Evolutionary conservation across 2,329 filamentous ascomycete species (phyloP).

Genomic region (Neofusicoccum cordaticola): DNA sequence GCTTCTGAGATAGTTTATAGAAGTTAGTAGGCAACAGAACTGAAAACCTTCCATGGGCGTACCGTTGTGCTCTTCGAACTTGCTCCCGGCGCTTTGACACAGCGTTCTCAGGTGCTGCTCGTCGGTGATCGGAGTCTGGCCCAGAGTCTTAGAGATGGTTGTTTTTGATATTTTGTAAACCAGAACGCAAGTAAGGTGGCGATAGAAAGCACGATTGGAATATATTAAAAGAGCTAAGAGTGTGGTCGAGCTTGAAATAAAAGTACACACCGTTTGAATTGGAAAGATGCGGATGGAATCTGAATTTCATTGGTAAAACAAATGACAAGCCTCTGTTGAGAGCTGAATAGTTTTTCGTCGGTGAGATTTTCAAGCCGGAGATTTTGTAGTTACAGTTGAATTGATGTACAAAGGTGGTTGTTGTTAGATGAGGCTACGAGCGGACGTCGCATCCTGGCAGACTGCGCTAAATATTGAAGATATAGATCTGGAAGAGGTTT

Average conservation of each 20-base stretch:
- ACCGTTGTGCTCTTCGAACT: conserved; percentile 37
- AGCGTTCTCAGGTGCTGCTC: neutral
- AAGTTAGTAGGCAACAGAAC: neutral
- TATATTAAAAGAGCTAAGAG: neutral
- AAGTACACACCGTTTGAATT: neutral
- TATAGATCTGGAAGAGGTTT: neutral
- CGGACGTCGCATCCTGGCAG: neutral
- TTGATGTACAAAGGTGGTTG: neutral
- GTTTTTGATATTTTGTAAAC: neutral
- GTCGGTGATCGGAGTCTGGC: neutral
- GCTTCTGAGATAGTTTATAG: conserved; percentile 20
- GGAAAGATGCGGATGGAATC: neutral
- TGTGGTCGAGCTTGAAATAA: neutral
- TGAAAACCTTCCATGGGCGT: neutral
- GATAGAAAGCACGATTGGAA: neutral
- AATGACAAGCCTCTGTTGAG: neutral
- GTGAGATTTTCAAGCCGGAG: neutral
- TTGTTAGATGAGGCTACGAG: neutral
- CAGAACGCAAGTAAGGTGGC: too few species aligned
- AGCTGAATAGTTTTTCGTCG: neutral
- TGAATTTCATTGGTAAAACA: neutral
- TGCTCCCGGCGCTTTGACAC: conserved; percentile 33
- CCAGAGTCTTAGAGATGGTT: neutral
- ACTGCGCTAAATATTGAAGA: neutral
- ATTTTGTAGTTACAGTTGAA: neutral